Conservation (phyloP, 1,284 basidiomycete species). For the Taiwanofungus camphoratus region DNA sequence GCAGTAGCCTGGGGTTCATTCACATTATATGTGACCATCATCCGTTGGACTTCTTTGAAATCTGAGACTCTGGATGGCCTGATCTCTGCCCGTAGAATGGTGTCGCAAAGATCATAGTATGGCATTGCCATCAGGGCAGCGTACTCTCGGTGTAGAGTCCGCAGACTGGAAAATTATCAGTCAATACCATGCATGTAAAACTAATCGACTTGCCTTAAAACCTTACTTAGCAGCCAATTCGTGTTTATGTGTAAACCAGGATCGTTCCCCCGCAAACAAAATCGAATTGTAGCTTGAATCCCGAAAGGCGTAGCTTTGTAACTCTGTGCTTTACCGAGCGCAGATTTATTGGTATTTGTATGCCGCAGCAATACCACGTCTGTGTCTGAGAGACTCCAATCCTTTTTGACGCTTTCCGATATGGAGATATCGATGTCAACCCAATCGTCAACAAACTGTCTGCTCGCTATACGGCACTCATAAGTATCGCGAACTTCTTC, state of each 20-base stretch:
- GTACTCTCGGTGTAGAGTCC: conserved; percentile 91
- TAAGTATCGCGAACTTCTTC: conserved; percentile 53
- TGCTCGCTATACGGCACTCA: conserved; percentile 53
- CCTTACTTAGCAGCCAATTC: conserved; percentile 74
- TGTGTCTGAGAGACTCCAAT: conserved; percentile 74
- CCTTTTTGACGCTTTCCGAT: conserved; percentile 50
- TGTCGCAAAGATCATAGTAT: conserved; percentile 74
- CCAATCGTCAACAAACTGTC: conserved; percentile 68
- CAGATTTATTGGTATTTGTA: conserved; percentile 39
- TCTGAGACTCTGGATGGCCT: conserved; percentile 44
- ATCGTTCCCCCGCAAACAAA: conserved; percentile 42
- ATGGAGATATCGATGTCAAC: conserved; percentile 67
- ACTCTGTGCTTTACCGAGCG: conserved; percentile 78
- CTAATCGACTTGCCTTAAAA: conserved; percentile 61
- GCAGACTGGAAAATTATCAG: conserved; percentile 50
- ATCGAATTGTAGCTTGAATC: conserved; percentile 45
- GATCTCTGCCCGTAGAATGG: conserved; percentile 67
- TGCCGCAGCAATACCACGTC: conserved; percentile 74
- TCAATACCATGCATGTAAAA: not conserved
- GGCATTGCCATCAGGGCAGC: conserved; percentile 80
- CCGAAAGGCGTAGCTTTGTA: conserved; percentile 52
- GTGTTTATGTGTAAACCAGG: conserved; percentile 59
- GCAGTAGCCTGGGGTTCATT: conserved; percentile 96
- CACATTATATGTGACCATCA: conserved; percentile 71
- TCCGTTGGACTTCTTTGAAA: conserved; percentile 49